Percentiles rank a stretch among this genome's conserved stretches.
phyloP scores from a whole-genome alignment of 768 basidiomycete species.

The Lactarius sp. region DNA sequence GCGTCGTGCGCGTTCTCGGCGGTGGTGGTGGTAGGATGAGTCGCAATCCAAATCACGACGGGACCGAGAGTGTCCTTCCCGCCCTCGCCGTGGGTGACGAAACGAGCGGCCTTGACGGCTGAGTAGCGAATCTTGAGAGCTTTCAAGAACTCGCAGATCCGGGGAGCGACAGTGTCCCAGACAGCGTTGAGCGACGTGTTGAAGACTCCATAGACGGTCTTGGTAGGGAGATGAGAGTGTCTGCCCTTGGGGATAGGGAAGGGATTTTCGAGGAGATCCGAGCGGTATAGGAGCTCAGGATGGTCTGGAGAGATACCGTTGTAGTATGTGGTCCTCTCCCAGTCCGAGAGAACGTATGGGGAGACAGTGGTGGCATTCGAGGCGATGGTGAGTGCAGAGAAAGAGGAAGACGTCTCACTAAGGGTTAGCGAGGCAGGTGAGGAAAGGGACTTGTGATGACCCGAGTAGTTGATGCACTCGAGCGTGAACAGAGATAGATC shows the following conservation, averaged over 20 bases:
- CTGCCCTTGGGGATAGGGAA: slow-evolving; percentile 10
- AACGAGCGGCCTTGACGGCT: not conserved
- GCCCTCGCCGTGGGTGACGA: slow-evolving; percentile 9
- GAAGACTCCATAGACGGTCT: slow-evolving; percentile 19
- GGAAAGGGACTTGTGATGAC: too few species aligned
- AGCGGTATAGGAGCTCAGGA: slow-evolving; percentile 13
- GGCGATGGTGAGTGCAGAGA: too few species aligned
- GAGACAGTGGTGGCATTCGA: not conserved
- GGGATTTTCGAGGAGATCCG: slow-evolving; percentile 5
- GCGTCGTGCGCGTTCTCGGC: slow-evolving; percentile 25
- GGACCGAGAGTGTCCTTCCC: slow-evolving; percentile 25
- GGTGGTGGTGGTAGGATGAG: slow-evolving; percentile 25
- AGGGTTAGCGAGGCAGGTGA: too few species aligned
- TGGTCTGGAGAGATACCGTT: not conserved
- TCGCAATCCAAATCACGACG: slow-evolving; percentile 28
- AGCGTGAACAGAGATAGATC: not conserved
- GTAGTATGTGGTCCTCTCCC: not conserved
- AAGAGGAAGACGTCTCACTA: too few species aligned
- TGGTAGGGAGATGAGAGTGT: slow-evolving; percentile 7
- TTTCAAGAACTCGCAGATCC: not conserved
- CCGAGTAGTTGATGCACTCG: not conserved
- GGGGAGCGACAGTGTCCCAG: slow-evolving; percentile 19
- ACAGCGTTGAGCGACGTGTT: slow-evolving; percentile 13
- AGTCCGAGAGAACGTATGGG: not conserved
- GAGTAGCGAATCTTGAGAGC: not conserved